Evolutionary conservation across 2,329 filamentous ascomycete species (phyloP), one percentile per base, ranked within the genome.

Genomic region (Claviceps paspali): DNA sequence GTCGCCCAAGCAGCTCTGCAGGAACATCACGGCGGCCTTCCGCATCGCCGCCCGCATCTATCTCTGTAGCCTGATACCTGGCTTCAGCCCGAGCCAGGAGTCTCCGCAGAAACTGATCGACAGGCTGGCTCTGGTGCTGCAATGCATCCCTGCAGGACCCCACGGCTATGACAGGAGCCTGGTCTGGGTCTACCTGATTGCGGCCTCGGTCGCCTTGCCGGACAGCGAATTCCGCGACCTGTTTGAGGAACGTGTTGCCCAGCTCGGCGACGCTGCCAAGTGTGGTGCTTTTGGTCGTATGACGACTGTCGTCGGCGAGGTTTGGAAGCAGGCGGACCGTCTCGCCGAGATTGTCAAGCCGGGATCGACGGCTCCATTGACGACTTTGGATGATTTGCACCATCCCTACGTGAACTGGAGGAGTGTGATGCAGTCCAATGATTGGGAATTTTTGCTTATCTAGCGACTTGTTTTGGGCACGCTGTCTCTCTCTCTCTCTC

Each of bases 21-120:
- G 74, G 58, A 94, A 92, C 65, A 85, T 96, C 60, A 93, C 86
- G 0, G 73, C 79, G 29, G 77, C 92, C 30, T 98, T 93, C 74
- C 83, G 88, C 50, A 67, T 93, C 38, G 88, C 88, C 2, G 87
- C 88, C 3, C 81, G 88, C 52, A 86, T 98, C 62, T 95, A 95
- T 61, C 77, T 96, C n/a, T 94, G 86, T 75, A 87, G 83, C 53
- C 69, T 98, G 26, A 83, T 96, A 0, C 88, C 88, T 1, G 86
- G 86, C 39, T 91, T 88, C 61, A 77, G 79, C 49, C 81, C 82
- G 33, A 70, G 68, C 40, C 79, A 91, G 49, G 65, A 67, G 7
- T 84, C 79, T 54, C 87, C 79, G 51, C 66, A 80, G 50, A 78
- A 78, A 46, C 70, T 96, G 18, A 75, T 95, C 29, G 73, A 81